A percentile compares a stretch with the other conserved stretches of the same genome.
Evolutionary conservation across 2,329 filamentous ascomycete species (phyloP).

Genomic region (Didymella sp.): DNA sequence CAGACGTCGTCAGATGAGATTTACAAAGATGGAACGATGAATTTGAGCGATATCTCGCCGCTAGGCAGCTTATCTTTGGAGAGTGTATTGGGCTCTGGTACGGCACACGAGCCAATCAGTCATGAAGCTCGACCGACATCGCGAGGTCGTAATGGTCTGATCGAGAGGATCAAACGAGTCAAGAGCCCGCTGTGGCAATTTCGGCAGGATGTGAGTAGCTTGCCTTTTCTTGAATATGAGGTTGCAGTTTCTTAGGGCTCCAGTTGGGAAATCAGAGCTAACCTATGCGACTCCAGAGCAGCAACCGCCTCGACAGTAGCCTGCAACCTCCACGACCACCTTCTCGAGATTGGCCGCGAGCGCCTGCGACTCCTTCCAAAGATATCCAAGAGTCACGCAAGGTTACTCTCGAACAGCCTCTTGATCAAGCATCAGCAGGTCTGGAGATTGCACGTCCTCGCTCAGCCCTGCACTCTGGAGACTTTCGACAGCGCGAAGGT

Average conservation of each 20-base stretch:
- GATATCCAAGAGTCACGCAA: slow-evolving; percentile 47
- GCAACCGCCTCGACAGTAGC: slow-evolving; percentile 19
- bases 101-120: slow-evolving; percentile 26
- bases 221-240: background rate
- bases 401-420: slow-evolving; percentile 35
- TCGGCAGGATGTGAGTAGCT: slow-evolving; percentile 58
- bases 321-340: slow-evolving; percentile 28
- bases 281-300: slow-evolving; percentile 27
- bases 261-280: slow-evolving; percentile 17
- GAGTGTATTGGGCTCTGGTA: slow-evolving; percentile 5
- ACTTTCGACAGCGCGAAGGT: slow-evolving; percentile 62
- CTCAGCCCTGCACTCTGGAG: slow-evolving; percentile 71
- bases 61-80: slow-evolving; percentile 19
- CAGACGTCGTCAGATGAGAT: slow-evolving; percentile 23
- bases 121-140: slow-evolving; percentile 33
- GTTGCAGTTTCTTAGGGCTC: background rate
- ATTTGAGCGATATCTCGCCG: slow-evolving; percentile 16
- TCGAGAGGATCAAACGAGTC: slow-evolving; percentile 80
- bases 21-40: slow-evolving; percentile 27
- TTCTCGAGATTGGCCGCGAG: slow-evolving; percentile 40
- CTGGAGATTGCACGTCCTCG: slow-evolving; percentile 78
- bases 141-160: slow-evolving; percentile 76
- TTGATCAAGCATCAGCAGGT: slow-evolving; percentile 43
- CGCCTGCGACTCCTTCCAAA: slow-evolving; percentile 46
- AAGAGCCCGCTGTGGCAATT: slow-evolving; percentile 77